Conservation (phyloP, 164 flowering plant species). For the Piper betle region DNA sequence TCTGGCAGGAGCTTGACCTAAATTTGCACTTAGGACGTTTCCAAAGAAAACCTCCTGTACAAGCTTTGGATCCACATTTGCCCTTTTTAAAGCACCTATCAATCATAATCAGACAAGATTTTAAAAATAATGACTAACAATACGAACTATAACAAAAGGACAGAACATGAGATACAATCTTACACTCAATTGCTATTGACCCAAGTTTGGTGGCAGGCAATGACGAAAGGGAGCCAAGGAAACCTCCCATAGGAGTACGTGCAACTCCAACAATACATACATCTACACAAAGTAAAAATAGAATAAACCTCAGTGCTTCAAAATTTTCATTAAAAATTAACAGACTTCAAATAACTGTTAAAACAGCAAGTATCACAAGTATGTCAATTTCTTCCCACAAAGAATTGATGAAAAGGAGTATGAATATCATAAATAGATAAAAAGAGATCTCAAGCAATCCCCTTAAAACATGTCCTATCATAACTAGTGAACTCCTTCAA, state of each 20-base stretch:
- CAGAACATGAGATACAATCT: too few species aligned
- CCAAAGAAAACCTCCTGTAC: slow-evolving; percentile 97
- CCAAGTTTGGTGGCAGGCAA: slow-evolving; percentile 85
- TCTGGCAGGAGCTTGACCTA: slow-evolving; percentile 97
- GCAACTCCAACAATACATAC: slow-evolving; percentile 96
- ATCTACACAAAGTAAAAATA: slow-evolving; percentile 37
- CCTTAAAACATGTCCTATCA: too few species aligned
- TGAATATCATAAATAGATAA: background rate
- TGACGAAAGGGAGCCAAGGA: slow-evolving; percentile 84
- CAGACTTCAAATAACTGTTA: too few species aligned
- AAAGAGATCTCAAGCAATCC: too few species aligned
- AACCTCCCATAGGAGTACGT: slow-evolving; percentile 92
- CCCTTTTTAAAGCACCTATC: slow-evolving; percentile 82
- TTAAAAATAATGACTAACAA: too few species aligned
- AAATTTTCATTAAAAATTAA: background rate
- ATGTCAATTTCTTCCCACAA: too few species aligned
- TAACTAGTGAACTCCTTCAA: too few species aligned
- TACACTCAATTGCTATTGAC: slow-evolving; percentile 71
- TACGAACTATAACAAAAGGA: too few species aligned
- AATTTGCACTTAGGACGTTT: slow-evolving; percentile 89
- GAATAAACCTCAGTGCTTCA: background rate
- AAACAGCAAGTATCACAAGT: too few species aligned
- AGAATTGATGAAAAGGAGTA: too few species aligned
- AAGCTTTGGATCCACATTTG: slow-evolving; percentile 64
- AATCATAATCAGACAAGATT: background rate